Evolutionary conservation across 805 yeast species (phyloP).

Genomic region (Dipodascus albidus): DNA sequence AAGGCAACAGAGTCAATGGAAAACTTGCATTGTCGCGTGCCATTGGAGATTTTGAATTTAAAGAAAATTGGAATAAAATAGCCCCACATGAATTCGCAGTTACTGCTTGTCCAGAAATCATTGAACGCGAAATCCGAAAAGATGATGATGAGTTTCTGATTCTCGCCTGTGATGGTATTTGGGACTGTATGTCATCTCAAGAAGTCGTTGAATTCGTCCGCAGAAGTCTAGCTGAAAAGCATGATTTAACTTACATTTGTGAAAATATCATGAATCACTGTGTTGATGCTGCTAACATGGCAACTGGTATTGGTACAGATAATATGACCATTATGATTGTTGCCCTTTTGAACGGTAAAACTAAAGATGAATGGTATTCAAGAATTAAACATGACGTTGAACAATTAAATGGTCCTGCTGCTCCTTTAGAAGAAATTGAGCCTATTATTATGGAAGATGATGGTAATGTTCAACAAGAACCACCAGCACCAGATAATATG

Average conservation of each 20-base stretch:
- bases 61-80: constrained; percentile 49
- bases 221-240: constrained; percentile 68
- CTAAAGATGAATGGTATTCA: constrained; percentile 63
- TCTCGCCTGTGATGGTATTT: constrained; percentile 96
- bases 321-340: constrained; percentile 91
- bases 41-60: constrained; percentile 75
- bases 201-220: constrained; percentile 90
- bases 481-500: background rate
- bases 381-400: constrained; percentile 36
- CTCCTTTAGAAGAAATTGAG: constrained; percentile 13
- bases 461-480: background rate
- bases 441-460: constrained; percentile 1
- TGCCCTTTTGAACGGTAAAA: constrained; percentile 58
- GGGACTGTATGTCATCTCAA: constrained; percentile 95
- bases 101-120: constrained; percentile 86
- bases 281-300: constrained; percentile 86
- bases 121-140: constrained; percentile 56
- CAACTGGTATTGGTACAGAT: constrained; percentile 95
- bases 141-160: constrained; percentile 77
- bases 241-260: constrained; percentile 60
- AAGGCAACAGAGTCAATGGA: constrained; percentile 92
- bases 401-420: constrained; percentile 33
- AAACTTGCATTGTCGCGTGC: constrained; percentile 91
- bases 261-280: constrained; percentile 91
- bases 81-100: constrained; percentile 97